phyloP scores from a whole-genome alignment of 1,284 basidiomycete genomes.

The Coniferiporia sulphurascens region DNA sequence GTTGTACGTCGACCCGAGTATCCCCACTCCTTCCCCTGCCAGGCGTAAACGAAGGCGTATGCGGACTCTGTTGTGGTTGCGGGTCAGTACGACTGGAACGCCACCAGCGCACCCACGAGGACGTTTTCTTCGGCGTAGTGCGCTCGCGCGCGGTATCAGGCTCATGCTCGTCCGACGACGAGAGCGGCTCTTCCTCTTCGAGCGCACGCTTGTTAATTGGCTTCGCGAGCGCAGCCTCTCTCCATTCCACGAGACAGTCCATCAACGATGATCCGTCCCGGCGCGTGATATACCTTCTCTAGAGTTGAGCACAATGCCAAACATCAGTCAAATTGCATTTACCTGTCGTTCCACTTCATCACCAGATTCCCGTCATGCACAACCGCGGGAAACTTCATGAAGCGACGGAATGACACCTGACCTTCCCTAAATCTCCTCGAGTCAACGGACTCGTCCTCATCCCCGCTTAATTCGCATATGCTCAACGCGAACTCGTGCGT shows the following conservation, averaged over 20 bases:
- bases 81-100: slow-evolving; percentile 45
- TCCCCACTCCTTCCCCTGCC: background rate
- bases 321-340: slow-evolving; percentile 24
- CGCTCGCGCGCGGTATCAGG: slow-evolving; percentile 32
- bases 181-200: slow-evolving; percentile 33
- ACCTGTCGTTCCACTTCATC: slow-evolving; percentile 62
- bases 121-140: slow-evolving; percentile 41
- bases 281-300: slow-evolving; percentile 57
- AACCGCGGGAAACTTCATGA: slow-evolving; percentile 52
- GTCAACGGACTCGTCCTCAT: slow-evolving; percentile 46
- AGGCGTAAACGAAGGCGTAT: background rate
- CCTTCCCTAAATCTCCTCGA: slow-evolving; percentile 47
- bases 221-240: slow-evolving; percentile 43
- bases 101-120: slow-evolving; percentile 76
- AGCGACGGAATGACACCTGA: slow-evolving; percentile 48
- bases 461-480: slow-evolving; percentile 30
- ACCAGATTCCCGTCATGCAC: slow-evolving; percentile 55
- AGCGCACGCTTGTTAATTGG: slow-evolving; percentile 27
- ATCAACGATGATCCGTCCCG: slow-evolving; percentile 61
- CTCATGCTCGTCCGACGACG: slow-evolving; percentile 25
- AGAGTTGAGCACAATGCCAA: background rate
- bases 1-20: background rate
- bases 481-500: slow-evolving; percentile 60
- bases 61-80: slow-evolving; percentile 16
- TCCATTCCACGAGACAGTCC: slow-evolving; percentile 59